A percentile compares a stretch with the other conserved stretches of the same genome.
These are phyloP conservation scores for Knoxia roxburghii DNA, from an alignment of 257 asterid genomes.

Conservation along the genomic window DNA sequence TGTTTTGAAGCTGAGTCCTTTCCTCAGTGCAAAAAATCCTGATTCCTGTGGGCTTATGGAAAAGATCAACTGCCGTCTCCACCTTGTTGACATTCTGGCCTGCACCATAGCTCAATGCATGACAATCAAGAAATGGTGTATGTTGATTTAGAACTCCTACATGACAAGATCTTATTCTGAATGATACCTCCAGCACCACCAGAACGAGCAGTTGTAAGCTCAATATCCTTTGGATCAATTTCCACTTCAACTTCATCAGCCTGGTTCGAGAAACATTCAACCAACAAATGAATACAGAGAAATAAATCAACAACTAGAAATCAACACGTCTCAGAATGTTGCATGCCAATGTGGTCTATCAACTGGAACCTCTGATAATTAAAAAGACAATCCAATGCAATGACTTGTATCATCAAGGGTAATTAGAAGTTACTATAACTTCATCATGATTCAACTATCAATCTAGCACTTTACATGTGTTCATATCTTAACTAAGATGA, in stretches of 20 bases:
- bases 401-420: too few species aligned
- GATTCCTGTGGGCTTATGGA: conserved; percentile 97
- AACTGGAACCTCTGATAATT: too few species aligned
- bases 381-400: too few species aligned
- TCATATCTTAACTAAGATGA: neutral
- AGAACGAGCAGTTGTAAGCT: conserved; percentile 92
- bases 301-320: neutral
- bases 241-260: conserved; percentile 99
- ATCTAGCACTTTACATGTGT: neutral
- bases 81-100: conserved; percentile 99
- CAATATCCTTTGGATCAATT: conserved; percentile 96
- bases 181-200: conserved; percentile 99
- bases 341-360: too few species aligned
- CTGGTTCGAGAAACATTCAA: conserved; percentile 31
- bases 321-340: too few species aligned
- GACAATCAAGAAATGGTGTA: neutral
- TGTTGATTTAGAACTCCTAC: neutral
- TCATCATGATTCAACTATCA: neutral
- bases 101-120: conserved; percentile 31
- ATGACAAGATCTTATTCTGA: conserved; percentile 4
- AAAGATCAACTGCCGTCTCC: conserved; percentile 97
- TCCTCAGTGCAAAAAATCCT: conserved; percentile 98
- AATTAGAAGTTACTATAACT: too few species aligned
- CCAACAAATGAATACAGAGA: neutral
- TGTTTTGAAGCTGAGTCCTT: conserved; percentile 83